Percentiles rank a stretch among this genome's conserved stretches.
These are phyloP conservation scores for Plasmodium gallinaceum DNA, from an alignment of 169 alveolate genomes.

Conservation along the genomic window DNA sequence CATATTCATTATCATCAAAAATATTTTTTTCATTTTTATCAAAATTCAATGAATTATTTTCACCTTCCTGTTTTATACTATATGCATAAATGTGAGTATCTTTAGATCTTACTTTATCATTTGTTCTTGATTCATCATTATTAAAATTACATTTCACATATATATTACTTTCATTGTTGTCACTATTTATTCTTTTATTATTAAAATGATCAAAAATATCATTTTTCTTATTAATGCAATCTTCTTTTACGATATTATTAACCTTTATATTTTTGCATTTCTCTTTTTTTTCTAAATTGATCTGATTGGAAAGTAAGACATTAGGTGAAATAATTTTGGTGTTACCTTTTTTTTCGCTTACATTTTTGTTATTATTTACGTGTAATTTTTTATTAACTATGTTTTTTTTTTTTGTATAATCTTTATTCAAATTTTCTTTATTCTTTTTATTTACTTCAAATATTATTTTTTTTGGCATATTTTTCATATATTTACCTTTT, in stretches of 20 bases:
- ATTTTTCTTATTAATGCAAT: conserved; percentile 11
- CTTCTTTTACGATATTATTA: background rate
- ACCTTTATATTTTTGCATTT: background rate
- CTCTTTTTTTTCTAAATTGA: background rate
- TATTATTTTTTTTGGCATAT: too few relatives aligned
- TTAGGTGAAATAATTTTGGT: too few relatives aligned
- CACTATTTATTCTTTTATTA: background rate
- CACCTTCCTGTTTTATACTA: background rate
- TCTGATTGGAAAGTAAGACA: too few relatives aligned
- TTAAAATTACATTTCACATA: background rate
- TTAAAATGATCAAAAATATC: conserved; percentile 10
- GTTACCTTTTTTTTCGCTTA: too few relatives aligned
- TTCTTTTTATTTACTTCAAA: too few relatives aligned
- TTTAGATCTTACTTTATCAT: background rate
- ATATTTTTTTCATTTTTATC: background rate
- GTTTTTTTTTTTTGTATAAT: too few relatives aligned
- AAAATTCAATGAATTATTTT: background rate
- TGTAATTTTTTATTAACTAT: too few relatives aligned
- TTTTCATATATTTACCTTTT: too few relatives aligned
- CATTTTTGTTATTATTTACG: too few relatives aligned
- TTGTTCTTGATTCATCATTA: background rate
- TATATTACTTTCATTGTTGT: background rate
- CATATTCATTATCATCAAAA: background rate
- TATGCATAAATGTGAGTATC: background rate
- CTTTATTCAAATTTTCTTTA: too few relatives aligned